phyloP scores from a whole-genome alignment of 2,329 filamentous ascomycete species.

The Nothophoma quercina region DNA sequence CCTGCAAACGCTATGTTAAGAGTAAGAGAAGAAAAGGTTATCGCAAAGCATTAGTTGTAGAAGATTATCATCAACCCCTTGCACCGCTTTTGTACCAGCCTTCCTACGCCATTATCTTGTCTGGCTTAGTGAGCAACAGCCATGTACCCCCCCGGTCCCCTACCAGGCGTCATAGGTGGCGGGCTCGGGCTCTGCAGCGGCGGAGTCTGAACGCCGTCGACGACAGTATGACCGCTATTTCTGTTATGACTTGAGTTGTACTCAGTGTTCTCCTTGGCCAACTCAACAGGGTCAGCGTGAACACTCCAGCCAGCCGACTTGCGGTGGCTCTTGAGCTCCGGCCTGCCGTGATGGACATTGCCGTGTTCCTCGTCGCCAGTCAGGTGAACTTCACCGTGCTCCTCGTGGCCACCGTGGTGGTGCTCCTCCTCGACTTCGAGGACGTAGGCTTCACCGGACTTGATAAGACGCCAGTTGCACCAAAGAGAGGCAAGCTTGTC shows the following conservation, averaged over 20 bases:
- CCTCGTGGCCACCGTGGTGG: conserved; percentile 28
- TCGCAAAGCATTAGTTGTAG: background rate
- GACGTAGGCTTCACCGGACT: conserved; percentile 42
- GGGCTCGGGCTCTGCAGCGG: conserved; percentile 2
- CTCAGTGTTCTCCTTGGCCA: conserved; percentile 1
- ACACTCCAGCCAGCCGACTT: conserved; percentile 33
- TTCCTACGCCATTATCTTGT: background rate
- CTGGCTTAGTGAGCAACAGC: background rate
- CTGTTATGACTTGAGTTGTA: conserved; percentile 5
- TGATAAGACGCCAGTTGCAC: conserved; percentile 40
- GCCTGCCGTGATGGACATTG: conserved; percentile 10
- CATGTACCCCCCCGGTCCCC: background rate
- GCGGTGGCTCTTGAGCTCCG: conserved; percentile 25
- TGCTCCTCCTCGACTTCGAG: conserved; percentile 40
- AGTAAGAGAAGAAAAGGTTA: background rate
- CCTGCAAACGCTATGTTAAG: background rate
- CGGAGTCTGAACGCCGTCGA: background rate
- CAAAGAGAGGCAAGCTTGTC: conserved; percentile 42
- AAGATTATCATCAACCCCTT: background rate
- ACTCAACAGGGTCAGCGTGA: conserved; percentile 21
- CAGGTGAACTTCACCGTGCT: conserved; percentile 23
- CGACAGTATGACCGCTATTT: background rate
- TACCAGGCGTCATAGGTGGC: background rate
- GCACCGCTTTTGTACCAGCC: background rate
- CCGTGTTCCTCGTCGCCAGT: conserved; percentile 10